Conservation (phyloP, 208 protist genomes). For the Herpetomonas samuelpessoai region DNA sequence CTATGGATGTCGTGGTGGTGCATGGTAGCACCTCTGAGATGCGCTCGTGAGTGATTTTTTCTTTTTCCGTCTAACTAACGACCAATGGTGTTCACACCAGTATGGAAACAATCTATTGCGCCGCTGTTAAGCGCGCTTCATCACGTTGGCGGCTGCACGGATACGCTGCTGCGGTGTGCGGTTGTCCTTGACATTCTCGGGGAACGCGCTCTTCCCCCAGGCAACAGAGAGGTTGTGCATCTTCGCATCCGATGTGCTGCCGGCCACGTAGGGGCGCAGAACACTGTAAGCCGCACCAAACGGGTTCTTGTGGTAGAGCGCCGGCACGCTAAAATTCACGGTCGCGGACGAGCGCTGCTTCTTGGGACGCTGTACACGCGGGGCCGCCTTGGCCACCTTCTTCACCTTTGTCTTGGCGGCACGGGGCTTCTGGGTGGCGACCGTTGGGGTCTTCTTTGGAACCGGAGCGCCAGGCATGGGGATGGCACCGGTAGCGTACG, state of each 20-base stretch:
- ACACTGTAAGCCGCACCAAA: constrained; percentile 34
- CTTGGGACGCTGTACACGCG: neutral
- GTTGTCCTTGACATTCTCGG: constrained; percentile 14
- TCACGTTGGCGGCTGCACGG: constrained; percentile 23
- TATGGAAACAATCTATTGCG: too few relatives aligned
- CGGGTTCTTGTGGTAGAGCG: constrained; percentile 22
- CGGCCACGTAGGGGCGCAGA: constrained; percentile 12
- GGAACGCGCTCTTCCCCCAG: constrained; percentile 19
- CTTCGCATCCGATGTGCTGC: constrained; percentile 12
- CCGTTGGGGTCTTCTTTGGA: neutral
- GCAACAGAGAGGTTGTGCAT: constrained; percentile 32
- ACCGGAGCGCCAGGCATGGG: neutral
- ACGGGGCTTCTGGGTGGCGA: neutral
- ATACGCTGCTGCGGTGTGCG: constrained; percentile 29
- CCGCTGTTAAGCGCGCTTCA: constrained; percentile 15
- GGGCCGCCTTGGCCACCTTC: constrained; percentile 8
- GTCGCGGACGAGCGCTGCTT: neutral
- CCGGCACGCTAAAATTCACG: constrained; percentile 19
- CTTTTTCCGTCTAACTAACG: too few relatives aligned
- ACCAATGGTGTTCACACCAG: too few relatives aligned
- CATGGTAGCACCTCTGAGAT: too few relatives aligned
- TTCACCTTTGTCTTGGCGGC: constrained; percentile 5
- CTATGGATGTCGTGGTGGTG: constrained; percentile 1
- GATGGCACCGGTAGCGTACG: constrained; percentile 3
- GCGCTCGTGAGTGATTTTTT: too few relatives aligned